These are phyloP conservation scores for Lasiodiplodia hormozganensis DNA, from an alignment of 2,329 filamentous ascomycete genomes.

Conservation along the genomic window DNA sequence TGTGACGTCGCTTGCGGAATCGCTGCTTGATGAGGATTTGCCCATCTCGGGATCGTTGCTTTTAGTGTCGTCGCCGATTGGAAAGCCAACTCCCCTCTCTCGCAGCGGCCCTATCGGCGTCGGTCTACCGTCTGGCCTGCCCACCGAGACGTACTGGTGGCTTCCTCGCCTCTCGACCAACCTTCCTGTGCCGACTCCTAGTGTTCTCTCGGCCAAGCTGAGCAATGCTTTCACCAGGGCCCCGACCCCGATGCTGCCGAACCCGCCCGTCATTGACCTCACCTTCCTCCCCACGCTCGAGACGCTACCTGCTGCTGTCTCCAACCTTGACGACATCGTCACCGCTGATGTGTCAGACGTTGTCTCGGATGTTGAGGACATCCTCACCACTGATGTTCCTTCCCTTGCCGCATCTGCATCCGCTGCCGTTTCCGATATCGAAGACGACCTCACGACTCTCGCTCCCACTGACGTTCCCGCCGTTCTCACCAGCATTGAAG, in stretches of 20 bases:
- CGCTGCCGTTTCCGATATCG: too few relatives aligned
- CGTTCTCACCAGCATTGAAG: neutral
- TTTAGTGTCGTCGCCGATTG: too few relatives aligned
- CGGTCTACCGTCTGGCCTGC: neutral
- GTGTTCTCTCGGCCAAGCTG: neutral
- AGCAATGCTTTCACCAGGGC: neutral
- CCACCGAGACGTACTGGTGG: neutral
- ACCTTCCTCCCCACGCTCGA: neutral
- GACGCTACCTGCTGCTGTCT: neutral
- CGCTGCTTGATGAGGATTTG: too few relatives aligned
- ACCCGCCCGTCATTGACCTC: constrained; percentile 8
- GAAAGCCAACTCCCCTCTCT: neutral
- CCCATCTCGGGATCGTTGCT: too few relatives aligned
- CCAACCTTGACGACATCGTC: neutral
- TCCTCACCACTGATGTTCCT: too few relatives aligned
- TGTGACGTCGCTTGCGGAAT: too few relatives aligned
- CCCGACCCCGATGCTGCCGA: neutral
- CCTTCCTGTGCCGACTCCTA: neutral
- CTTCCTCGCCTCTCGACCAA: neutral
- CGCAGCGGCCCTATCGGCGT: neutral
- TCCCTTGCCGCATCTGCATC: too few relatives aligned
- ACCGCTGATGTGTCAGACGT: too few relatives aligned
- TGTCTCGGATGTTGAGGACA: too few relatives aligned
- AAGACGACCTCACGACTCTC: too few relatives aligned
- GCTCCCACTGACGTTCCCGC: neutral